Evolutionary conservation across 2,329 filamentous ascomycete genomes (phyloP), one percentile per base, ranked within the genome.

Genomic region (Colletotrichum eremochloae): DNA sequence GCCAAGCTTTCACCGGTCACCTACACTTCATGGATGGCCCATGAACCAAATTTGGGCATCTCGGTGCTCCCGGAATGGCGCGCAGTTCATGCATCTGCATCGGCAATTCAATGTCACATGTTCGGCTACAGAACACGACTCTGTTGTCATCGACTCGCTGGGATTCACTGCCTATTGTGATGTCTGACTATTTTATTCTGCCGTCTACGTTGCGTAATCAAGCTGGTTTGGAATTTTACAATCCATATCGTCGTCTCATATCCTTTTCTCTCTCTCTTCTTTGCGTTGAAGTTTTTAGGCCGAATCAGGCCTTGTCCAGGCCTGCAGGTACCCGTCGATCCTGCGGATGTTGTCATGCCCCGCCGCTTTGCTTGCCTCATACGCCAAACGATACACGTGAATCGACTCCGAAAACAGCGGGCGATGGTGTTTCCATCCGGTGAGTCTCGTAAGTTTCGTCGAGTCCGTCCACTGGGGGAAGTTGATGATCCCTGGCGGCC

Each of bases 381-480:
- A 86, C 0, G 82, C 81, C 24, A 78, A 48, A 15, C 83, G 79
- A 71, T 85, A 82, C 2, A 78, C 78, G 6, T 78, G 75, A 12
- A 83, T 24, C 0, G 78, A 78, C 64, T 84, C 80, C 1, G 80
- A 79, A 56, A 85, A 84, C 24, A 84, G 73, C 31, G 76, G 70
- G 46, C 82, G 76, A 36, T 70, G 77, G 24, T 85, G 84, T 1
- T 64, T 76, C 84, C 84, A 86, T 0, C 82, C 82, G 7, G 82
- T 84, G 48, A 84, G 38, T 18, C 60, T 71, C 18, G 84, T 75
- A 12, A 86, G 79, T 75, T 84, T 85, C 0, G 80, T 76, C n/a
- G 83, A 84, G 20, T 80, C 78, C 0, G 84, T 81, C 83, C 84
- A 85, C 74, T 86, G 84, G 24, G 79, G 80, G 40, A 81, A 84